Conservation (phyloP, 139 green algal species). For the Trebouxia sp. region DNA sequence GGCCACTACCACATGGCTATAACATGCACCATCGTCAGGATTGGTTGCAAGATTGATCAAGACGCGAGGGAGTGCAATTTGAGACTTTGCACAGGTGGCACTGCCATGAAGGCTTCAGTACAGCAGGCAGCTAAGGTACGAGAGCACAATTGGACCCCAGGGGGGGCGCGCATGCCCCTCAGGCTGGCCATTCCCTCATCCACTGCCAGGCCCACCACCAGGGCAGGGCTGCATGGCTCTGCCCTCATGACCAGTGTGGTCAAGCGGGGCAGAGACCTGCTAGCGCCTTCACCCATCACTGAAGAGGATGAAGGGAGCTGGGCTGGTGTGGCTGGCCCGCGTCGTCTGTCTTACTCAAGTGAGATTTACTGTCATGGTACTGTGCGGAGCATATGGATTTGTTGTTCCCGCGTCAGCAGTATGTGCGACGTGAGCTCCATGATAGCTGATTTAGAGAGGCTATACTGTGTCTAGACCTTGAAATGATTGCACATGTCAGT, state of each 20-base stretch:
- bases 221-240: neutral
- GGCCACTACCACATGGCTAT: too few species aligned
- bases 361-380: neutral
- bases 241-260: conserved; percentile 9
- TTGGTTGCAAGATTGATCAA: too few species aligned
- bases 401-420: neutral
- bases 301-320: neutral
- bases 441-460: too few species aligned
- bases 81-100: neutral
- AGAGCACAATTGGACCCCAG: conserved; percentile 16
- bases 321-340: neutral
- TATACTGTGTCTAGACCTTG: too few species aligned
- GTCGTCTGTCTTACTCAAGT: conserved; percentile 26
- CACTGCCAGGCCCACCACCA: neutral
- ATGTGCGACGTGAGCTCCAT: neutral
- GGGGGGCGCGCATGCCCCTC: neutral
- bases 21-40: too few species aligned
- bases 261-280: conserved; percentile 25
- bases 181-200: conserved; percentile 19
- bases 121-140: conserved; percentile 16
- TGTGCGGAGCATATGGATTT: neutral
- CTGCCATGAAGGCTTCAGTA: conserved; percentile 15
- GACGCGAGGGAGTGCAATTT: too few species aligned
- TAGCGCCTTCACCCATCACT: conserved; percentile 14
- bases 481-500: too few species aligned